Conservation (phyloP, 371 early-diverging fungal species). For the Mortierella sp. region DNA sequence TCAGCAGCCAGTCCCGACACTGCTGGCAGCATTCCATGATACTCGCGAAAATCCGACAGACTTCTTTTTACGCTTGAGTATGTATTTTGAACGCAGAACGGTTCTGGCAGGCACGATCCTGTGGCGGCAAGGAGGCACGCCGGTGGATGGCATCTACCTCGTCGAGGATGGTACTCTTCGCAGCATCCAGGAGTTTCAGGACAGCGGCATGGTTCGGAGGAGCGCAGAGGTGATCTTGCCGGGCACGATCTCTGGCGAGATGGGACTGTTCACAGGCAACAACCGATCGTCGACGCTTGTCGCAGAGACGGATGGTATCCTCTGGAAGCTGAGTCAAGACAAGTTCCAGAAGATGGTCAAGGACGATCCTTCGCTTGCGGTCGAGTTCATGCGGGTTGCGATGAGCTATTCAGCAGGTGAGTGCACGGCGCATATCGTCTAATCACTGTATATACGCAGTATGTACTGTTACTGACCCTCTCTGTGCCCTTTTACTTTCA, state of each 20-base stretch:
- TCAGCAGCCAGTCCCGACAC: slow-evolving; percentile 66
- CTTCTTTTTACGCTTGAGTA: slow-evolving; percentile 68
- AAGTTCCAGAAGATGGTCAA: slow-evolving; percentile 70
- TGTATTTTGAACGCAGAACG: slow-evolving; percentile 70
- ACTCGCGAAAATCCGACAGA: slow-evolving; percentile 63
- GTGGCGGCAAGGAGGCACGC: slow-evolving; percentile 74
- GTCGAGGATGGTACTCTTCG: slow-evolving; percentile 84
- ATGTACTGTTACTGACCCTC: background rate
- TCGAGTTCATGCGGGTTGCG: slow-evolving; percentile 53
- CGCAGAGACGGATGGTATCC: slow-evolving; percentile 70
- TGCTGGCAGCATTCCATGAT: slow-evolving; percentile 73
- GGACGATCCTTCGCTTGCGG: slow-evolving; percentile 46
- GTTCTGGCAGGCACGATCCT: slow-evolving; percentile 63
- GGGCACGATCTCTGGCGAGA: slow-evolving; percentile 83
- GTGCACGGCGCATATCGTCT: too few species aligned
- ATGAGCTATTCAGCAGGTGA: slow-evolving; percentile 54
- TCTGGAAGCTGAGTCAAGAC: slow-evolving; percentile 73
- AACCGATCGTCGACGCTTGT: slow-evolving; percentile 68
- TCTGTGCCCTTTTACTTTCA: background rate
- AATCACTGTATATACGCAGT: background rate
- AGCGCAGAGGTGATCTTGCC: slow-evolving; percentile 77
- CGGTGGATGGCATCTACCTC: slow-evolving; percentile 73
- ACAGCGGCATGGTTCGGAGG: slow-evolving; percentile 53
- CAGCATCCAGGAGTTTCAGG: slow-evolving; percentile 62
- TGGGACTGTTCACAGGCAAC: slow-evolving; percentile 72